Conservation (phyloP, 2,329 filamentous ascomycete genomes). For the Bimuria novae-zelandiae region DNA sequence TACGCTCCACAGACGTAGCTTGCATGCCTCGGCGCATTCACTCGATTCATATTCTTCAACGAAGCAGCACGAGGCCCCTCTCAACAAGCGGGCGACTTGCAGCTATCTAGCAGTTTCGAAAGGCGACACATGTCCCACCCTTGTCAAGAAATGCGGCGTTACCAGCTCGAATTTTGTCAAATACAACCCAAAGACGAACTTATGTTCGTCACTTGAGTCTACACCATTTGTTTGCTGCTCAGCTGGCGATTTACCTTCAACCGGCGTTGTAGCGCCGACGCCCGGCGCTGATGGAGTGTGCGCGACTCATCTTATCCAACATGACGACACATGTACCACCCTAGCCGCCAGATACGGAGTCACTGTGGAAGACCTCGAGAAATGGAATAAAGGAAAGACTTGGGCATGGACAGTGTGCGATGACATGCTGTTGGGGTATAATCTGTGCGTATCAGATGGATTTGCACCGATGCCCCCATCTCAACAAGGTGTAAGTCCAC, state of each 20-base stretch:
- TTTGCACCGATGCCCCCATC: constrained; percentile 44
- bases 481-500: constrained; percentile 33
- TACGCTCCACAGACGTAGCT: neutral
- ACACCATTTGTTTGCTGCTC: neutral
- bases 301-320: constrained; percentile 39
- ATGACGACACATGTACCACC: constrained; percentile 42
- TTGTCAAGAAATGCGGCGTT: neutral
- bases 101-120: neutral
- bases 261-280: neutral
- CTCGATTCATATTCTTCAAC: neutral
- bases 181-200: neutral
- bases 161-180: neutral
- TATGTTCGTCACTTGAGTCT: neutral
- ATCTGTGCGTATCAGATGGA: constrained; percentile 51
- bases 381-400: constrained; percentile 47
- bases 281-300: constrained; percentile 44
- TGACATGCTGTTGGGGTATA: constrained; percentile 31
- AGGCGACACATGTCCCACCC: neutral
- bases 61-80: neutral
- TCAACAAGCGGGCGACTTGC: neutral
- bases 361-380: constrained; percentile 45
- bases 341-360: constrained; percentile 44
- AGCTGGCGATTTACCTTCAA: neutral
- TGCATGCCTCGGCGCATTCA: neutral
- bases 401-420: constrained; percentile 53